phyloP scores from a whole-genome alignment of 176 grass and related monocot species.

The Phragmites australis region DNA sequence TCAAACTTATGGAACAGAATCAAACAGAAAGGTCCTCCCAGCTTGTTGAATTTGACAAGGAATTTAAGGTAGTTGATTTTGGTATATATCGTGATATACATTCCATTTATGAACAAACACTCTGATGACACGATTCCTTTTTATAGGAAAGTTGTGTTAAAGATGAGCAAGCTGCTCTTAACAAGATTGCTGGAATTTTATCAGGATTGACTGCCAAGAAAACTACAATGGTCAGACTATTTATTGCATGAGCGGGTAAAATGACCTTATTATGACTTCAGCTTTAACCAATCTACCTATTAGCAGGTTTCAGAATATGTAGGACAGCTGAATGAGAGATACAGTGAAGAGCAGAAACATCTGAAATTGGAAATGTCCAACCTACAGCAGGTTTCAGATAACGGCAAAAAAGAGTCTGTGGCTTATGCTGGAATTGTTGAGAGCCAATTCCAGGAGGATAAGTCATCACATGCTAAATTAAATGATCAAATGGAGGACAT shows the following conservation, averaged over 20 bases:
- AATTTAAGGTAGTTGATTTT: constrained; percentile 66
- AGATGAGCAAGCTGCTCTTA: constrained; percentile 62
- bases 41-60: constrained; percentile 61
- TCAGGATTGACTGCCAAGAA: constrained; percentile 54
- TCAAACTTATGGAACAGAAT: constrained; percentile 57
- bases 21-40: constrained; percentile 39
- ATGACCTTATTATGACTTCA: background rate
- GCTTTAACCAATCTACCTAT: constrained; percentile 9
- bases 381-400: constrained; percentile 55
- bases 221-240: constrained; percentile 57
- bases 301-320: constrained; percentile 65
- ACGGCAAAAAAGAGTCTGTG: constrained; percentile 41
- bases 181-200: constrained; percentile 70
- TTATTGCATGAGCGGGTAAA: constrained; percentile 16
- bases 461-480: constrained; percentile 34
- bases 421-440: constrained; percentile 48
- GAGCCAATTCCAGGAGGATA: constrained; percentile 45
- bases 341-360: constrained; percentile 48
- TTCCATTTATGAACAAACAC: constrained; percentile 3
- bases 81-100: constrained; percentile 3
- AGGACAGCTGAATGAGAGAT: constrained; percentile 50
- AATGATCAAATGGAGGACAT: constrained; percentile 45
- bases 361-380: constrained; percentile 47
- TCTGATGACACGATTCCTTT: constrained; percentile 24
- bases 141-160: constrained; percentile 58